phyloP scores from a whole-genome alignment of 441 rosid species.

The Euphorbia schlechtendalii region DNA sequence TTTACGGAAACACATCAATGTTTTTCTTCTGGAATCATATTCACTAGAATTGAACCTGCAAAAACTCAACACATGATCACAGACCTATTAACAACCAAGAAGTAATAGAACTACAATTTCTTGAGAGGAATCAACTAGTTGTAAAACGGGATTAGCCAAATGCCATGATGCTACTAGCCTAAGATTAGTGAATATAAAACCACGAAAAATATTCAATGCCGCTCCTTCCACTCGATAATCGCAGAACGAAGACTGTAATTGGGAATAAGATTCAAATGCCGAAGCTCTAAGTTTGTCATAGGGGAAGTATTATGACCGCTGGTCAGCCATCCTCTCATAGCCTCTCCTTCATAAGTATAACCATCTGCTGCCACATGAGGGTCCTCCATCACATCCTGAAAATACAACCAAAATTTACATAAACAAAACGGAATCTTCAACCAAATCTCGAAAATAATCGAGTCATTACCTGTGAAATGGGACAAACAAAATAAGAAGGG shows the following conservation, averaged over 20 bases:
- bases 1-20: too few species aligned
- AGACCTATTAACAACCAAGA: neutral
- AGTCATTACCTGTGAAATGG: constrained; percentile 58
- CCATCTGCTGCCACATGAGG: constrained; percentile 74
- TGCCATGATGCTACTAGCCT: neutral
- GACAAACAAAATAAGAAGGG: constrained; percentile 78
- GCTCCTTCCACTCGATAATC: constrained; percentile 52
- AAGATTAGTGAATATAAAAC: neutral
- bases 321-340: neutral
- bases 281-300: constrained; percentile 55
- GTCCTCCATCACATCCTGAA: constrained; percentile 82
- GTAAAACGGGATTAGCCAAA: neutral
- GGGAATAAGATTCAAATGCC: constrained; percentile 58
- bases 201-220: constrained; percentile 8
- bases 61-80: neutral
- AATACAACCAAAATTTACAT: neutral
- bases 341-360: constrained; percentile 4
- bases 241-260: constrained; percentile 79
- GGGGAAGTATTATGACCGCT: constrained; percentile 56
- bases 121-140: neutral
- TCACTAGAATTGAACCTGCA: too few species aligned
- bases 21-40: too few species aligned
- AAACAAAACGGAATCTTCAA: neutral
- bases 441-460: too few species aligned
- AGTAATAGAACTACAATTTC: neutral